Evolutionary conservation across 495 filamentous ascomycete genomes (phyloP).

Genomic region (Tuber umbilicatum): DNA sequence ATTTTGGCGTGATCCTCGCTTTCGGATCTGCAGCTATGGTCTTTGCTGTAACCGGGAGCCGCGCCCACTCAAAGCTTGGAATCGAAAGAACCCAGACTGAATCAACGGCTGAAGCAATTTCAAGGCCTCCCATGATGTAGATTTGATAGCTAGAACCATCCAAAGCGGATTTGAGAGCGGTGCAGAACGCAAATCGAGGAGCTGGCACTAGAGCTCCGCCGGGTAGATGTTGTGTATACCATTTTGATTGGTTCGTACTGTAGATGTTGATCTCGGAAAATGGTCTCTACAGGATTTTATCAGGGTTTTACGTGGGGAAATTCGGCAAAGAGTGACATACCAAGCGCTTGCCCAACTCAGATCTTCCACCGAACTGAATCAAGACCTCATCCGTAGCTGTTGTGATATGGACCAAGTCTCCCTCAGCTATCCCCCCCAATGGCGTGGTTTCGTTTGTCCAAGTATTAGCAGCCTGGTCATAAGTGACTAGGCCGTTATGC

Average conservation of each 20-base stretch:
- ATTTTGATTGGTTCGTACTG: constrained; percentile 12
- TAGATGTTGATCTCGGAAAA: constrained; percentile 18
- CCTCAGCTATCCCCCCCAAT: no score
- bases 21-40: not conserved
- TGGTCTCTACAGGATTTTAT: not conserved
- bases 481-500: not conserved
- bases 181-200: constrained; percentile 14
- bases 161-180: not conserved
- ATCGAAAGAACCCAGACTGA: constrained; percentile 21
- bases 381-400: no score
- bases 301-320: not conserved
- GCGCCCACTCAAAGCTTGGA: no score
- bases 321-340: not conserved
- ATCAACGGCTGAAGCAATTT: not conserved
- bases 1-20: constrained; percentile 5
- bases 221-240: constrained; percentile 13
- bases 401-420: no score
- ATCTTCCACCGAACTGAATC: constrained; percentile 14
- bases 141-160: no score
- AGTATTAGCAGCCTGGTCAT: constrained; percentile 6
- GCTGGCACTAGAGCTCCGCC: not conserved
- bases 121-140: constrained; percentile 6
- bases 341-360: not conserved
- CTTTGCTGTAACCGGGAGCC: not conserved
- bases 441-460: no score